Percentiles rank a stretch among this genome's conserved stretches.
Evolutionary conservation across 176 grass and related monocot genomes (phyloP).

Genomic region (Luzula sylvatica): DNA sequence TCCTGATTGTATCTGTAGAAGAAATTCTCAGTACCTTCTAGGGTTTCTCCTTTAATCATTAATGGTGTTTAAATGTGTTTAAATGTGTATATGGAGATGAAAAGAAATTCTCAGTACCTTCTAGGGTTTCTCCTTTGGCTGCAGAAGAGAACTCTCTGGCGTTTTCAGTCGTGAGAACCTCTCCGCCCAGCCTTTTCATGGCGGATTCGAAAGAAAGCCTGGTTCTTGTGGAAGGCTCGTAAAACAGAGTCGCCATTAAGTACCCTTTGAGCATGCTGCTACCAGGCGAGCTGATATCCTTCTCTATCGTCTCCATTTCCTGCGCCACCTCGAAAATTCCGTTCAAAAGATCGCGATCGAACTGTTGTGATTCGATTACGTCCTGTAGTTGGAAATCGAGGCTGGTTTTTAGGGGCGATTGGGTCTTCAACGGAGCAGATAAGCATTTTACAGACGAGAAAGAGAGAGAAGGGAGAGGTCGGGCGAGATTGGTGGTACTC

Average conservation of each 20-base stretch:
- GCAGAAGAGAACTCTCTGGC: conserved; percentile 96
- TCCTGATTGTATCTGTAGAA: conserved; percentile 84
- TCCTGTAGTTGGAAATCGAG: conserved; percentile 42
- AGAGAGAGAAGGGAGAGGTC: background rate
- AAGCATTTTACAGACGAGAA: conserved; percentile 6
- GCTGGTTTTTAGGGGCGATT: background rate
- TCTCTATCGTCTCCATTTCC: conserved; percentile 81
- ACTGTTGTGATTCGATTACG: conserved; percentile 83
- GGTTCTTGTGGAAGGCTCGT: conserved; percentile 84
- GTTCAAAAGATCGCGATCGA: conserved; percentile 47
- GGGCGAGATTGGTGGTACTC: background rate
- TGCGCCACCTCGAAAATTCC: conserved; percentile 79
- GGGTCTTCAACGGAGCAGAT: background rate
- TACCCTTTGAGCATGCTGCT: conserved; percentile 61
- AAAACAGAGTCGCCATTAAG: conserved; percentile 95
- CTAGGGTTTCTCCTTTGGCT: conserved; percentile 91
- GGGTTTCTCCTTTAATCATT: background rate
- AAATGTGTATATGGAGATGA: background rate
- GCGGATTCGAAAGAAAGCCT: conserved; percentile 86
- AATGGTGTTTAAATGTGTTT: background rate
- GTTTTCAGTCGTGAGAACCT: conserved; percentile 96
- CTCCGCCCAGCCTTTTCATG: conserved; percentile 73
- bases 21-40: background rate
- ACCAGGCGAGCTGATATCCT: conserved; percentile 27
- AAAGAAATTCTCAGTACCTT: conserved; percentile 30